These are phyloP conservation scores for Alternaria angustiovoidea DNA, from an alignment of 2,329 filamentous ascomycete species.

Conservation along the genomic window DNA sequence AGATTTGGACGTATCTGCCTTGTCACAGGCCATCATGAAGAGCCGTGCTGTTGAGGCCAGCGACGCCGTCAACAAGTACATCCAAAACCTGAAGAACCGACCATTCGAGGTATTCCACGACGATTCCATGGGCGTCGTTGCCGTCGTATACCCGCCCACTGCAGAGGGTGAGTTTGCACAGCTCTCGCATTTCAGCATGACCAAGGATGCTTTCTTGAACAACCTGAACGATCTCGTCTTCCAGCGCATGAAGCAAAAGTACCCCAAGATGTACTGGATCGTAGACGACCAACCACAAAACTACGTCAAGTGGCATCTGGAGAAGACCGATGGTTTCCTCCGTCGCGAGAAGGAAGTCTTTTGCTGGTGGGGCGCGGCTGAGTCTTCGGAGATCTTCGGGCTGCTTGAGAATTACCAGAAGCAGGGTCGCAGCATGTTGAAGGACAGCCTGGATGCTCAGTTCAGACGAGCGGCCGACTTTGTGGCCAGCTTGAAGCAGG, in stretches of 20 bases:
- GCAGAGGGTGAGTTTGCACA: slow-evolving; percentile 76
- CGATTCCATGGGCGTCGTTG: slow-evolving; percentile 90
- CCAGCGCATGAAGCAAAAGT: slow-evolving; percentile 90
- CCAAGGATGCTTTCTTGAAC: slow-evolving; percentile 91
- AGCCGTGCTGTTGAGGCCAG: slow-evolving; percentile 82
- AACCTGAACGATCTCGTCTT: slow-evolving; percentile 97
- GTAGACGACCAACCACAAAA: slow-evolving; percentile 97
- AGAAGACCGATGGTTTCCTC: slow-evolving; percentile 93
- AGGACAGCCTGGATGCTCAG: slow-evolving; percentile 87
- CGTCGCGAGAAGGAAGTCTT: slow-evolving; percentile 86
- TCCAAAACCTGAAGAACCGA: slow-evolving; percentile 77
- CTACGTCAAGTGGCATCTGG: slow-evolving; percentile 90
- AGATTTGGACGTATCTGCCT: slow-evolving; percentile 78
- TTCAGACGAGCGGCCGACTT: slow-evolving; percentile 79
- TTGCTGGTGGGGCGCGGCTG: slow-evolving; percentile 94
- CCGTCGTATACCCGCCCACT: slow-evolving; percentile 80
- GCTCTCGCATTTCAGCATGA: slow-evolving; percentile 89
- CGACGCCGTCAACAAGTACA: slow-evolving; percentile 84
- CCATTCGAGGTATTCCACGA: slow-evolving; percentile 95
- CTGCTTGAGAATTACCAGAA: slow-evolving; percentile 86
- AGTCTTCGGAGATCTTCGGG: slow-evolving; percentile 79
- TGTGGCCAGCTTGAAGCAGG: slow-evolving; percentile 67
- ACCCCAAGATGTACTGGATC: slow-evolving; percentile 92
- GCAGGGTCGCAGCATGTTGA: slow-evolving; percentile 85
- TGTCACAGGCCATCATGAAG: slow-evolving; percentile 83